These are phyloP conservation scores for Boletus holoroseus DNA, from an alignment of 1,284 basidiomycete genomes.

Conservation along the genomic window DNA sequence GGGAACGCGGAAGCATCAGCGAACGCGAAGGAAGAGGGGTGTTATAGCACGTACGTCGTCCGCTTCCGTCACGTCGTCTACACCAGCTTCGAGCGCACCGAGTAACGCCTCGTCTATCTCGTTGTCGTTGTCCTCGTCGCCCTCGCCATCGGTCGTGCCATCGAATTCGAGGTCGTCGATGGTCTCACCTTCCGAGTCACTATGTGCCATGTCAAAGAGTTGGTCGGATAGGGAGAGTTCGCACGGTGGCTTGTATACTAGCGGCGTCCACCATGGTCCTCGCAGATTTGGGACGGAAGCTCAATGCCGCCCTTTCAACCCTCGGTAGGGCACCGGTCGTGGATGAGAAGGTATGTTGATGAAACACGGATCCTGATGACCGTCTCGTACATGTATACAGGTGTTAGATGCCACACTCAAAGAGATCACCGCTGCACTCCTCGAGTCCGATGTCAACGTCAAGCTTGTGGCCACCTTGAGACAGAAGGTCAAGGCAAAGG, in stretches of 20 bases:
- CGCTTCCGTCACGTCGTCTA: conserved; percentile 58
- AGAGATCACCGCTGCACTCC: conserved; percentile 88
- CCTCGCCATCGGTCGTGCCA: conserved; percentile 42
- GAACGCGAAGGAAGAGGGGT: background rate
- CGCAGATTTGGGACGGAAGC: conserved; percentile 89
- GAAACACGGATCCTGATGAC: conserved; percentile 11
- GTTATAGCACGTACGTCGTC: conserved; percentile 48
- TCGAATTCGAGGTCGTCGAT: conserved; percentile 54
- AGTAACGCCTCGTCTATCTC: conserved; percentile 52
- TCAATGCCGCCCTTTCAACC: conserved; percentile 91
- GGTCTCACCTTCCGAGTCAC: conserved; percentile 62
- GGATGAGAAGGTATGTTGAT: conserved; percentile 72
- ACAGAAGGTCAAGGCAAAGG: conserved; percentile 85
- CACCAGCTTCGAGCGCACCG: conserved; percentile 45
- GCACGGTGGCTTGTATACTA: conserved; percentile 28
- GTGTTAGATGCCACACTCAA: conserved; percentile 93
- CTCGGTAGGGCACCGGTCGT: conserved; percentile 81
- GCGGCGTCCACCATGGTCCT: conserved; percentile 73
- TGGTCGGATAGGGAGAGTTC: conserved; percentile 13
- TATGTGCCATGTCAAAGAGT: conserved; percentile 41
- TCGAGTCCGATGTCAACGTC: conserved; percentile 98
- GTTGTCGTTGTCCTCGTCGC: conserved; percentile 40
- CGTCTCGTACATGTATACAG: conserved; percentile 49
- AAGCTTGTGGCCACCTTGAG: conserved; percentile 87
- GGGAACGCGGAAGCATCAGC: conserved; percentile 5